phyloP scores from a whole-genome alignment of 306 rosid genomes.

The Neltuma alba region DNA sequence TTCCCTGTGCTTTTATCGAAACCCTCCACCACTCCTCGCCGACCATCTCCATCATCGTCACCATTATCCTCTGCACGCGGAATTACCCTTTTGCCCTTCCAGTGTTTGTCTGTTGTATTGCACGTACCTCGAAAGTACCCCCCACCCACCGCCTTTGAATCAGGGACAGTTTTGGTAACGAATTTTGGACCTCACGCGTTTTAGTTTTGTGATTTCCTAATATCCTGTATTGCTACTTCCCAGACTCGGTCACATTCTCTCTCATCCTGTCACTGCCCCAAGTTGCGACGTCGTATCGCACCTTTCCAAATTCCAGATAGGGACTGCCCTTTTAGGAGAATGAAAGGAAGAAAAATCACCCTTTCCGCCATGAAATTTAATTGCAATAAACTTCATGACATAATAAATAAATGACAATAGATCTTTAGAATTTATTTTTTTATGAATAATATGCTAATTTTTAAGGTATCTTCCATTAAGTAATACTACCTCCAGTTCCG shows the following conservation, averaged over 20 bases:
- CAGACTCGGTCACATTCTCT: not conserved
- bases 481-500: too few species aligned
- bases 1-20: not conserved
- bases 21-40: not conserved
- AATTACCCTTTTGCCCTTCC: not conserved
- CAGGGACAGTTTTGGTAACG: constrained; percentile 1
- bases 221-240: not conserved
- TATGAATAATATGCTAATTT: too few species aligned
- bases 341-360: not conserved
- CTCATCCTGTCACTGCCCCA: not conserved
- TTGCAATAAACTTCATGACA: not conserved
- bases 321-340: not conserved
- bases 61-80: not conserved
- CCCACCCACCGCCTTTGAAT: not conserved
- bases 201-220: not conserved
- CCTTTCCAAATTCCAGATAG: too few species aligned
- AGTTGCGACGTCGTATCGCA: not conserved
- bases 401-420: too few species aligned
- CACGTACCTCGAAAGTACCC: not conserved
- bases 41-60: not conserved
- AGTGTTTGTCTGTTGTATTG: not conserved
- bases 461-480: too few species aligned
- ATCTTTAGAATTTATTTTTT: too few species aligned
- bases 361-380: not conserved
- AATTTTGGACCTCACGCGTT: not conserved